These are phyloP conservation scores for Lipomyces yamanashiensis DNA, from an alignment of 805 yeast species.

Conservation along the genomic window DNA sequence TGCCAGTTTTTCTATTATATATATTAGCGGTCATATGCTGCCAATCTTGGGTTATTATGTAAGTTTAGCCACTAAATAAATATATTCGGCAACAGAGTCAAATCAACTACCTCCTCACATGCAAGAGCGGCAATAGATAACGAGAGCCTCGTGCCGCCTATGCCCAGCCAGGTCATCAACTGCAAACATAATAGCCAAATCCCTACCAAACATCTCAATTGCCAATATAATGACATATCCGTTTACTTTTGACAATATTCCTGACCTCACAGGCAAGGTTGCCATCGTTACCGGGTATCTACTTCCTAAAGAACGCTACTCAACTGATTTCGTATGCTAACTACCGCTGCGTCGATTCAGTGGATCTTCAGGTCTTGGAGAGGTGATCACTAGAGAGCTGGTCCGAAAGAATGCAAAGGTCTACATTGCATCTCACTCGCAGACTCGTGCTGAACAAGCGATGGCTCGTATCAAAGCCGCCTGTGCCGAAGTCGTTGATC, in stretches of 20 bases:
- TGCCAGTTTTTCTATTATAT: too few species aligned
- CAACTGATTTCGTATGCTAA: background rate
- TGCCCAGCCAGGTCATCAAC: too few species aligned
- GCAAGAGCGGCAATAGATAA: too few species aligned
- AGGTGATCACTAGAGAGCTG: slow-evolving; percentile 30
- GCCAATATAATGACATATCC: background rate
- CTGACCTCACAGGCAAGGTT: slow-evolving; percentile 28
- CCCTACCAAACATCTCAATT: too few species aligned
- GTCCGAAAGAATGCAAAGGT: slow-evolving; percentile 34
- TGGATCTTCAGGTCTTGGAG: slow-evolving; percentile 35
- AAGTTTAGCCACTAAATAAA: too few species aligned
- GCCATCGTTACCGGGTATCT: slow-evolving; percentile 34
- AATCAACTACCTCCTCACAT: too few species aligned
- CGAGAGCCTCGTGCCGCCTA: too few species aligned
- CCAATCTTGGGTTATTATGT: too few species aligned
- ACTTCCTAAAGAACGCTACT: background rate
- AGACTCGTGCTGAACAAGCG: slow-evolving; percentile 24
- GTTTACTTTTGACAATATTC: slow-evolving; percentile 29
- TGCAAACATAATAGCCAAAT: too few species aligned
- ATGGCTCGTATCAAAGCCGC: slow-evolving; percentile 27
- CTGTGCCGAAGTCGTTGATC: slow-evolving; percentile 4
- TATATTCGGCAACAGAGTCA: too few species aligned
- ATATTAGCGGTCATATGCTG: too few species aligned
- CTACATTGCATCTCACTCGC: slow-evolving; percentile 29
- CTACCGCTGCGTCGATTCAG: slow-evolving; percentile 5